Evolutionary conservation across 2,329 filamentous ascomycete genomes (phyloP).

Genomic region (Pseudocercospora pini-densiflorae): DNA sequence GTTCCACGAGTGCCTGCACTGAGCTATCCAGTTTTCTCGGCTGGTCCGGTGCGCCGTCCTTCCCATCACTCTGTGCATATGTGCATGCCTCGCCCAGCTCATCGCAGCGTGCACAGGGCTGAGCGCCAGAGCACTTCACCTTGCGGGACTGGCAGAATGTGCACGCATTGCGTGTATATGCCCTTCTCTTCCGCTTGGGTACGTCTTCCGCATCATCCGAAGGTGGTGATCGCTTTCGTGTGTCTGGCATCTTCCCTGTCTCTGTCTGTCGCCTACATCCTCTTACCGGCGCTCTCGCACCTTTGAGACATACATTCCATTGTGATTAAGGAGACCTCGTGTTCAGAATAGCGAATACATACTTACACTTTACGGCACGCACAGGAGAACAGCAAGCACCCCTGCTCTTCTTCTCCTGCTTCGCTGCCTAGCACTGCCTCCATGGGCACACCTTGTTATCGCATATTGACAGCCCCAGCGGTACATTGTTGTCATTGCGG

Average conservation of each 20-base stretch:
- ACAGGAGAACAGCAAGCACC: neutral
- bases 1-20: neutral
- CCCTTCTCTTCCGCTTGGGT: neutral
- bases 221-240: neutral
- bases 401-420: neutral
- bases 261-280: too few relatives aligned
- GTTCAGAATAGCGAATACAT: neutral
- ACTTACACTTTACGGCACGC: neutral
- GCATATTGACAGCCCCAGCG: neutral
- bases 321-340: neutral
- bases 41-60: neutral
- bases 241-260: neutral
- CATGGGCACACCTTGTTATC: neutral
- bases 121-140: neutral
- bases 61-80: neutral
- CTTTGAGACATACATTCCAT: too few relatives aligned
- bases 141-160: neutral
- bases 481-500: neutral
- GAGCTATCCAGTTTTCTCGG: neutral
- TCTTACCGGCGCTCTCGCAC: too few relatives aligned
- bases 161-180: neutral
- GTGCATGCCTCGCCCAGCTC: neutral
- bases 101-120: neutral
- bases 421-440: neutral
- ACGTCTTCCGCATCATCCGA: neutral